Base-by-base conservation (phyloP, 345 rosid genomes). In the Litchi chinensis region DNA sequence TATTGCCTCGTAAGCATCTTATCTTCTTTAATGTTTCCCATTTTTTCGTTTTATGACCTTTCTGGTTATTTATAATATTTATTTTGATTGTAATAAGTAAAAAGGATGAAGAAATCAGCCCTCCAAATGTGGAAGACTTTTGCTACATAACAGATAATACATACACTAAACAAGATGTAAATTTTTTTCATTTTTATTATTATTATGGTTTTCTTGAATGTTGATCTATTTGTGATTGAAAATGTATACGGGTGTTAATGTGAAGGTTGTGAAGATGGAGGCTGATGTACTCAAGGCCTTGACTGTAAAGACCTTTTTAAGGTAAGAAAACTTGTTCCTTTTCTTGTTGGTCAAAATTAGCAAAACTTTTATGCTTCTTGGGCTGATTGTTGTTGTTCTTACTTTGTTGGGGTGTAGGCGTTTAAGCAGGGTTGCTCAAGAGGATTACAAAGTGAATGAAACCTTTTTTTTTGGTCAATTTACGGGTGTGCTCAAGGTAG, bases 241-340 rank as follows among this genome's bases (percentile, higher is more conserved):
- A 16, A 15, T 64, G 66, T 68, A 26, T 26, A 18, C 70, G 52
- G 65, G 15, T 39, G n/a, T 60, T 64, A 19, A 57, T 77, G 15
- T 79, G 70, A 24, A 91, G 90, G 85, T 95, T 76, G 88, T 92
- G 77, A 91, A 89, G 65, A 93, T 92, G 98, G 98, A 93, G 84
- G 87, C 93, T 79, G 90, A 85, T 60, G 68, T 92, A 76, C 90
- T 93, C 13, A 87, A 87, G 77, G 71, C 87, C 8, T 39, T 93
- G 81, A 83, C 6, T 0, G 62, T 78, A 8, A 90, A 80, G 77
- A 87, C 93, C 43, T 93, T 93, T 74, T 66, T 92, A 71, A 87
- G 95, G 97, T 75, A 87, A 68, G 43, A 37, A 66, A 19, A 18
- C 15, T 22, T 43, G 2, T 43, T 12, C 21, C 43, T 22, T 22